Conservation (phyloP, 1,139 yeast genomes). For the Saccharomyces hybrid region DNA sequence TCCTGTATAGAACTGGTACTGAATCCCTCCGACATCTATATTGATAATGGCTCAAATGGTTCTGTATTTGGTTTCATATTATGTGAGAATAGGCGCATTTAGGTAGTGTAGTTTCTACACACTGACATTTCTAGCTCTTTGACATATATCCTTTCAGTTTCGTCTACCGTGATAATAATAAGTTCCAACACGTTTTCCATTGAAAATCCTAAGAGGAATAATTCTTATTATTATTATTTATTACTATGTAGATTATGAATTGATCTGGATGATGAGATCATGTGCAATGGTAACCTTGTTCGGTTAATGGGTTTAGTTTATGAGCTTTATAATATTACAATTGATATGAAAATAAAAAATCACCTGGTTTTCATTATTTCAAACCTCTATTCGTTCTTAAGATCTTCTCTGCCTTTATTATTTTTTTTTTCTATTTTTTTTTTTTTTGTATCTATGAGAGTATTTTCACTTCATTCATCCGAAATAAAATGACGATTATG, state of each 20-base stretch:
- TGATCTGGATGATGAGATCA: not conserved
- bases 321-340: constrained; percentile 3
- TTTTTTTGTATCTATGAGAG: not conserved
- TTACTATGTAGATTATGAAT: constrained; percentile 3
- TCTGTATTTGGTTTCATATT: not conserved
- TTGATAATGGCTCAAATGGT: not conserved
- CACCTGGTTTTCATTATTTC: not conserved
- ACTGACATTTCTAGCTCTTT: not conserved
- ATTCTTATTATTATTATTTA: not conserved
- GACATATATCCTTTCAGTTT: not conserved
- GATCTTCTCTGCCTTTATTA: not conserved
- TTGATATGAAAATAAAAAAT: not conserved
- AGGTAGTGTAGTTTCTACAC: not conserved
- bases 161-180: not conserved
- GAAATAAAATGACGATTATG: not conserved
- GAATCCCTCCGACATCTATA: constrained; percentile 6
- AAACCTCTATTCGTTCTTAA: not conserved
- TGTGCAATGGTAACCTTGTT: not conserved
- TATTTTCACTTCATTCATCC: not conserved
- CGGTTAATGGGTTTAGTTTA: not conserved
- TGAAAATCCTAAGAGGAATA: not conserved
- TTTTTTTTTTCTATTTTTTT: not conserved
- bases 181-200: not conserved
- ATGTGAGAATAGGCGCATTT: not conserved
- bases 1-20: constrained; percentile 15